phyloP scores from a whole-genome alignment of 148 eudicot species.

The Linanthus parryae region DNA sequence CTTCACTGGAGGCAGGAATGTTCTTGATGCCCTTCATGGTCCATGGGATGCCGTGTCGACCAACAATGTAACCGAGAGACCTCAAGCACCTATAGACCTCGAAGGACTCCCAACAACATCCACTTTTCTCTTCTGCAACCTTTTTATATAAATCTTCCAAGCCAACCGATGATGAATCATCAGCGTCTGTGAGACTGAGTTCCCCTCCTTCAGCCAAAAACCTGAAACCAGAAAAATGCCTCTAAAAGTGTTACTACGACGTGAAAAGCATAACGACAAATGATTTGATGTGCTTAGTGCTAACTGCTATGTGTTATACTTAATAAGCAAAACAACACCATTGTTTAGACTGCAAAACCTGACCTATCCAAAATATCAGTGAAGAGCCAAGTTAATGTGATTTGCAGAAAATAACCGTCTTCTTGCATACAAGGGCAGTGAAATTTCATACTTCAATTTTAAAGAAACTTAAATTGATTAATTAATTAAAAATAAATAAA shows the following conservation, averaged over 20 bases:
- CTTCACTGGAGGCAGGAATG: conserved; percentile 15
- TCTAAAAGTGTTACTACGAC: neutral
- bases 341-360: too few species aligned
- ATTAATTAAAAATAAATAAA: too few species aligned
- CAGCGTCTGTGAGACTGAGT: conserved; percentile 39
- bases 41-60: conserved; percentile 61
- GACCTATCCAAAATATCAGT: too few species aligned
- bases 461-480: too few species aligned
- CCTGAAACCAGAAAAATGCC: conserved; percentile 26
- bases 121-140: conserved; percentile 42
- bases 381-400: too few species aligned
- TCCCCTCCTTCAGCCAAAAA: conserved; percentile 84
- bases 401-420: too few species aligned
- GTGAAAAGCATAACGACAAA: neutral
- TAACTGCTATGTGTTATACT: too few species aligned
- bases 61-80: conserved; percentile 80
- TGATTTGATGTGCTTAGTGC: too few species aligned
- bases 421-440: too few species aligned
- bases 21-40: conserved; percentile 39
- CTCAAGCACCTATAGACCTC: conserved; percentile 72
- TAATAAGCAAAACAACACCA: too few species aligned
- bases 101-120: conserved; percentile 75
- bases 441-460: too few species aligned
- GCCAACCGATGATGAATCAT: conserved; percentile 26
- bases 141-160: conserved; percentile 55